These are phyloP conservation scores for Solanum clarkiae DNA, from an alignment of 257 asterid species.

Conservation along the genomic window DNA sequence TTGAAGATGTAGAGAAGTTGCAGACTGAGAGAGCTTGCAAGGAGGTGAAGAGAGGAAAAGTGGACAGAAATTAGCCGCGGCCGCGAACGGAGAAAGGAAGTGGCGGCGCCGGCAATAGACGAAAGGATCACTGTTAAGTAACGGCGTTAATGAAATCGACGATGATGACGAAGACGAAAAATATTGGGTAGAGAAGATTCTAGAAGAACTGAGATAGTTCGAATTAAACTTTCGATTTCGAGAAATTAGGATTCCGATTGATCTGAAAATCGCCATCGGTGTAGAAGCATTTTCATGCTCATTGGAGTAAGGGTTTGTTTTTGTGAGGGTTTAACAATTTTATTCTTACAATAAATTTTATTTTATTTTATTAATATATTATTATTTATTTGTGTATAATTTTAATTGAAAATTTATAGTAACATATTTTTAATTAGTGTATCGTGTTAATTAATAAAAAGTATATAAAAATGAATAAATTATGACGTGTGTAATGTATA, in stretches of 20 bases:
- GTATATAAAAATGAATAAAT: too few relatives aligned
- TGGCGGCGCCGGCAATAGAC: slow-evolving; percentile 23
- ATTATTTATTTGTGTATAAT: too few relatives aligned
- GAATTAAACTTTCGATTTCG: slow-evolving; percentile 18
- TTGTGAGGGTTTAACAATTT: not conserved
- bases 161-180: slow-evolving; percentile 17
- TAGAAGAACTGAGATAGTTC: not conserved
- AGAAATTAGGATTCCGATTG: slow-evolving; percentile 45
- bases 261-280: slow-evolving; percentile 65
- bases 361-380: too few relatives aligned
- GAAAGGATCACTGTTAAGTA: slow-evolving; percentile 15
- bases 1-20: slow-evolving; percentile 75
- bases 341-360: too few relatives aligned
- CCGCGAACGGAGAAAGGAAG: slow-evolving; percentile 22
- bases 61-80: slow-evolving; percentile 20
- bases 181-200: slow-evolving; percentile 35
- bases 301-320: not conserved
- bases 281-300: slow-evolving; percentile 8
- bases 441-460: too few relatives aligned
- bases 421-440: too few relatives aligned
- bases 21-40: slow-evolving; percentile 76
- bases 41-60: slow-evolving; percentile 76
- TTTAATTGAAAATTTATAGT: too few relatives aligned
- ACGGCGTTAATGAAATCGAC: slow-evolving; percentile 9
- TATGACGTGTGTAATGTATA: too few relatives aligned